phyloP scores from a whole-genome alignment of 768 basidiomycete species.

The Trametes coccinea region DNA sequence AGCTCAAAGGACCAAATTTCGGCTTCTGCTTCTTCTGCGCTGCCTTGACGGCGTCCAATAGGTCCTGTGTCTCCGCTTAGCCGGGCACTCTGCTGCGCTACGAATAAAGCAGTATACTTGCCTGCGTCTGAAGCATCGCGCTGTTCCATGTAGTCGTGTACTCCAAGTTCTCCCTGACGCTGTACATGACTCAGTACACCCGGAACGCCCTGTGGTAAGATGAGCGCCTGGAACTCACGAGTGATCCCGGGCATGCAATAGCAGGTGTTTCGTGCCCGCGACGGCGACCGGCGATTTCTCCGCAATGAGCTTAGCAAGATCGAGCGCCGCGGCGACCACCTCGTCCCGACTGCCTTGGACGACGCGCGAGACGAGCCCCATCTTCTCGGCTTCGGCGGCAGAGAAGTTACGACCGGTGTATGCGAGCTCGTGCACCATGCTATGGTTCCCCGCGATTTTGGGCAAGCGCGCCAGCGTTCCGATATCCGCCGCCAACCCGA shows the following conservation, averaged over 20 bases:
- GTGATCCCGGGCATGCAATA: slow-evolving; percentile 80
- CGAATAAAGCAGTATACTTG: slow-evolving; percentile 26
- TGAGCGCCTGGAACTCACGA: slow-evolving; percentile 43
- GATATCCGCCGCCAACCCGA: slow-evolving; percentile 86
- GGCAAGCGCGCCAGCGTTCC: slow-evolving; percentile 84
- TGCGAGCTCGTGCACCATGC: slow-evolving; percentile 71
- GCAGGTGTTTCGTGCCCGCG: slow-evolving; percentile 70
- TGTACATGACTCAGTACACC: slow-evolving; percentile 11
- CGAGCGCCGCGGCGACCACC: slow-evolving; percentile 67
- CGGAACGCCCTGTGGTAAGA: not conserved
- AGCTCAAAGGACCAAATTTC: slow-evolving; percentile 16
- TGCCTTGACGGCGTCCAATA: slow-evolving; percentile 19
- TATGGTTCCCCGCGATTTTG: slow-evolving; percentile 74
- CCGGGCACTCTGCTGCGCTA: not conserved
- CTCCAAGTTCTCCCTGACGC: slow-evolving; percentile 48
- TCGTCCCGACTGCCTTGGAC: slow-evolving; percentile 65
- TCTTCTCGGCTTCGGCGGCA: slow-evolving; percentile 59
- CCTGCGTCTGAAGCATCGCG: slow-evolving; percentile 50
- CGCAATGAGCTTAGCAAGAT: slow-evolving; percentile 65
- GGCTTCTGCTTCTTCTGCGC: slow-evolving; percentile 24
- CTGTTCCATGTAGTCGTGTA: slow-evolving; percentile 62
- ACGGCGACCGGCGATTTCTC: slow-evolving; percentile 81
- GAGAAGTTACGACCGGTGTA: slow-evolving; percentile 74
- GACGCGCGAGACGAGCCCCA: slow-evolving; percentile 76
- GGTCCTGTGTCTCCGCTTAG: slow-evolving; percentile 15